Evolutionary conservation across 2,329 filamentous ascomycete genomes (phyloP), one percentile per base, ranked within the genome.

Genomic region (Colletotrichum sansevieriae): DNA sequence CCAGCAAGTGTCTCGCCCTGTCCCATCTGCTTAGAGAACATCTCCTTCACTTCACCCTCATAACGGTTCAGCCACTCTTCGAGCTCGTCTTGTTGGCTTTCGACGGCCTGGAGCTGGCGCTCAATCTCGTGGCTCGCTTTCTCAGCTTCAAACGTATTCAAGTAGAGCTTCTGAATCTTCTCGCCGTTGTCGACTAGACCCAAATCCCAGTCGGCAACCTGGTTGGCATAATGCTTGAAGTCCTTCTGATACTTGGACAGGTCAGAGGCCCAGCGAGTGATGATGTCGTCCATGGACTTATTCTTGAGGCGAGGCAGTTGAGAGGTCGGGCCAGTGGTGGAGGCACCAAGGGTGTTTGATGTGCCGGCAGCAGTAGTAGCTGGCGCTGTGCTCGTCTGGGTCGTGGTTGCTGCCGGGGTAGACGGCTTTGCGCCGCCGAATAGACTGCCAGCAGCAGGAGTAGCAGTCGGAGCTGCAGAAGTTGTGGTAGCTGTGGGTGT

Each of bases 251-350:
- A 98, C 76, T 97, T 97, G 61, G 94, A 92, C 57, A 99, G 84
- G 76, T 98, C 96, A 0, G 94, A 94, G 2, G 96, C 96, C 96
- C 96, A 99, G 37, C 94, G 90, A 4, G 94, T 98, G 72, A 99
- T 94, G 72, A 99, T 98, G 78, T 99, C 96, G 76, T 99, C 96
- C 92, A 99, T 98, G 0, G 95, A 97, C 83, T 97, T 98, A 81
- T 98, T 97, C 84, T 97, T 97, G 43, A 99, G 85, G 33, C 96
- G 91, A 4, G 95, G 96, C 75, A 97, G 90, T 65, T 94, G 91
- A 15, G 96, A 95, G 3, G 91, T 84, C 1, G 95, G 94, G 0
- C 95, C 95, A 39, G 89, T 85, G 3, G 93, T 97, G 1, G 94
- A 97, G 33, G 90, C 89, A 18, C 89, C 90, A 56, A 95, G 81